Conservation (phyloP, 495 filamentous ascomycete species). For the Penicillium steckii region DNA sequence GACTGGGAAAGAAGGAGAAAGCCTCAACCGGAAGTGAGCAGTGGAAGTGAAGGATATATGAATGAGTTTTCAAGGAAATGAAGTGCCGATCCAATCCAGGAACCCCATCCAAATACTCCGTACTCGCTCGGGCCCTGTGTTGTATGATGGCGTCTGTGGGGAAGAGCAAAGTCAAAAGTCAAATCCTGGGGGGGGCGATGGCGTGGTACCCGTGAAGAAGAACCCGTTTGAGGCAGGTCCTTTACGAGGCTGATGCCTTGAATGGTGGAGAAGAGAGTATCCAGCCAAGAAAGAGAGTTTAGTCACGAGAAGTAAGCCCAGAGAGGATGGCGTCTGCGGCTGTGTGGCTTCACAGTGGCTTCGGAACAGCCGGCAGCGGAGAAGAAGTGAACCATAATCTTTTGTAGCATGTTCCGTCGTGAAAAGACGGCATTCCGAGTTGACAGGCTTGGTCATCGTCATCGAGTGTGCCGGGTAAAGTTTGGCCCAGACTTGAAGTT, state of each 20-base stretch:
- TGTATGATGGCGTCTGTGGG: constrained; percentile 19
- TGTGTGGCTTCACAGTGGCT: not conserved
- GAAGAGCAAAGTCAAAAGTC: constrained; percentile 6
- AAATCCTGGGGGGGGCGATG: constrained; percentile 7
- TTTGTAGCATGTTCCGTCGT: not conserved
- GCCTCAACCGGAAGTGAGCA: not conserved
- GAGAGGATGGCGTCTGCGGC: not conserved
- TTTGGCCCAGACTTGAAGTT: constrained; percentile 9
- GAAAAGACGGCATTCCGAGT: constrained; percentile 1
- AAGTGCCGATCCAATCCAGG: constrained; percentile 23
- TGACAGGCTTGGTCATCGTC: constrained; percentile 3
- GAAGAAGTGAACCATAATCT: not conserved
- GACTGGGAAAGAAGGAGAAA: not conserved
- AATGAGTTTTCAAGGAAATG: not conserved
- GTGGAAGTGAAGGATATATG: not conserved
- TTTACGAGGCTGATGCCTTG: constrained; percentile 4
- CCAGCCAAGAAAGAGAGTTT: not conserved
- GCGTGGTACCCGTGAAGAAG: not conserved
- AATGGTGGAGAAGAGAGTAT: not conserved
- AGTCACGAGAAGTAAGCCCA: not conserved
- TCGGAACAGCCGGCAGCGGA: not conserved
- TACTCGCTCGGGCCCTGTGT: constrained; percentile 11
- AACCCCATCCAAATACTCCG: not conserved
- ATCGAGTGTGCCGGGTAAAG: constrained; percentile 8
- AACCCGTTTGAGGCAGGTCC: constrained; percentile 3